Evolutionary conservation across 2,329 filamentous ascomycete genomes (phyloP), one percentile per base, ranked within the genome.

Genomic region (Fusarium albidum): DNA sequence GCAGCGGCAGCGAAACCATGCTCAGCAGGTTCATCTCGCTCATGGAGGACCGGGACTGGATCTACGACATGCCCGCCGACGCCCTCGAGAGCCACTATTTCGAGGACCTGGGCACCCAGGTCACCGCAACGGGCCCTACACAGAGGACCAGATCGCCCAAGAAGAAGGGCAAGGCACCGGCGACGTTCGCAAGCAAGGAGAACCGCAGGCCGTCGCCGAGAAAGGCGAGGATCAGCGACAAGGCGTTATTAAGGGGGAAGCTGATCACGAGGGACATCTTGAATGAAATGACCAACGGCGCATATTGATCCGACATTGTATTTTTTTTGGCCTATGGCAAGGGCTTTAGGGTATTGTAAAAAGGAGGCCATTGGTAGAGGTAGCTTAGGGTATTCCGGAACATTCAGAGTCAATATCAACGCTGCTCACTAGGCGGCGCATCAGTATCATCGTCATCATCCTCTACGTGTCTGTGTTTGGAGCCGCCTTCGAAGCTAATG

Each of bases 41-140:
- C 33, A 94, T 97, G 79, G 89, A 93, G 60, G 77, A 81, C 49
- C 85, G 84, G 45, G 77, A 82, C n/a, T 98, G 95, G 93, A 79
- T 92, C 13, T 87, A 92, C 62, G 83, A 96, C 62, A 70, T 98
- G 43, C 85, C 84, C 0, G 69, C 70, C 2, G 79, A 83, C 10
- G 90, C 89, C 37, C 71, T 89, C 8, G 84, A 87, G 9, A 82
- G 77, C 26, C 92, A 96, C 74, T 70, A 77, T 33, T 93, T 92
- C 59, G 86, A 87, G 39, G 83, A 86, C 15, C 70, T 75, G 17
- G 70, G 69, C 8, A 84, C 82, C 33, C 82, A 84, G 62, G 67
- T 75, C n/a, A 78, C 71, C 44, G 71, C 71, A 9, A 60, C 61
- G n/a, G 61, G 59, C 10, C 58, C 61, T 21, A 69, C 69, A 21